Percentiles rank a stretch among this genome's conserved stretches.
phyloP scores from a whole-genome alignment of 768 basidiomycete species.

The Pleurotus platypus region DNA sequence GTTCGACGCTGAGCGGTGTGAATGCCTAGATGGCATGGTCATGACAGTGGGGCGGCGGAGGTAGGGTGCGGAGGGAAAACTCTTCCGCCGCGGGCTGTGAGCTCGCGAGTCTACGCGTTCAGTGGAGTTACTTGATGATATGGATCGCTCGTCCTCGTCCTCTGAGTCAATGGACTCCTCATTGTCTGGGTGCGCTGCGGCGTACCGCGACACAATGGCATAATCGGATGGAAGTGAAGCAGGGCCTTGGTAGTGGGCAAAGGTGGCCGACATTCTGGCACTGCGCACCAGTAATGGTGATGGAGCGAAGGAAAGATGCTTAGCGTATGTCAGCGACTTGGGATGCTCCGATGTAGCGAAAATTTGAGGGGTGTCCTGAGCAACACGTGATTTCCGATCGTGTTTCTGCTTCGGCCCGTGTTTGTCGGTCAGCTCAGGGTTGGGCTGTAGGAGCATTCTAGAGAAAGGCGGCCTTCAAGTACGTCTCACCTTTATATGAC shows the following conservation, averaged over 20 bases:
- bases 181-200: constrained; percentile 21
- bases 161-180: constrained; percentile 14
- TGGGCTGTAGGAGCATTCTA: too few species aligned
- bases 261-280: constrained; percentile 39
- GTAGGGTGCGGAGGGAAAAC: constrained; percentile 25
- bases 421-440: background rate
- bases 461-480: too few species aligned
- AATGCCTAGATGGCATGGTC: constrained; percentile 20
- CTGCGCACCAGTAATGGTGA: background rate
- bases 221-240: constrained; percentile 66
- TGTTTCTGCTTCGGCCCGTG: background rate
- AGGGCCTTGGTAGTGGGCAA: constrained; percentile 53
- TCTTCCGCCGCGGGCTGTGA: constrained; percentile 16
- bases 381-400: background rate
- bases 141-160: constrained; percentile 11
- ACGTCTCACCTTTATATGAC: too few species aligned
- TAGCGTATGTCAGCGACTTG: background rate
- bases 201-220: constrained; percentile 54
- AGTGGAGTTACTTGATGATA: constrained; percentile 10
- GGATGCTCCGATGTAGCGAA: background rate
- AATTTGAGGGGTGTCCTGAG: background rate
- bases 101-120: constrained; percentile 12
- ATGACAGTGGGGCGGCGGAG: constrained; percentile 31
- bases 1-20: constrained; percentile 5
- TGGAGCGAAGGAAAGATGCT: background rate